Base-by-base conservation (phyloP, 176 grass and related monocot species). In the Raddia guianensis region DNA sequence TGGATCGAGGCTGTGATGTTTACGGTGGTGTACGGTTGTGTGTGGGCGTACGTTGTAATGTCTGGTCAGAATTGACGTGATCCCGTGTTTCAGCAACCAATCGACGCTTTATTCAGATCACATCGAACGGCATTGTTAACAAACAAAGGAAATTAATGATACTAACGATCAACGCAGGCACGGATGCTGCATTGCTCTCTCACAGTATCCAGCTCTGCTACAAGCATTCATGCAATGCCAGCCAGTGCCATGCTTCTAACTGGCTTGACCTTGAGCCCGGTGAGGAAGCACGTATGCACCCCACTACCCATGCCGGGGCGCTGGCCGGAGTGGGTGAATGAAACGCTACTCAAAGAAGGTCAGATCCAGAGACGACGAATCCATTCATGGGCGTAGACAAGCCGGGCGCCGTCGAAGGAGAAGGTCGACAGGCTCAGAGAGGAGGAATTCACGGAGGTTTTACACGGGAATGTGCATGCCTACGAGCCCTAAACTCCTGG, bases 401-500 rank as follows among this genome's bases (percentile, higher is more conserved):
- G 37, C 37, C 37, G 37, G 37, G 37, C 37, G 2, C 37, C 37
- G 37, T 75, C 9, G 54, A 69, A 69, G 75, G 56, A 56, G 87
- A 37, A 77, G 81, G 61, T 3, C 48, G 27, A 27, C 27, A 34
- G 3, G 65, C 47, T 21, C 32, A 58, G 84, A 46, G 42, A 7
- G 57, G 33, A 48, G 37, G 27, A 43, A 49, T 64, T 68, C 76
- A 75, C 43, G 63, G 63, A 19, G 75, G 63, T 79, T 81, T 72
- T 87, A 74, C 86, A 91, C 89, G 60, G 80, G 85, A 86, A 86
- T 73, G 86, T 42, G 34, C 73, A 85, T 78, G 72, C 90, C 86
- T 65, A 90, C 48, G 8, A 73, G 10, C 77, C 27, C 27, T 27
- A 27, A 78, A 81, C 63, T 76, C 75, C 78, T 32, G 86, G 75